Evolutionary conservation across 108 stramenopile species (phyloP), one percentile per base, ranked within the genome.

Genomic region (Stephanodiscus minutulus): DNA sequence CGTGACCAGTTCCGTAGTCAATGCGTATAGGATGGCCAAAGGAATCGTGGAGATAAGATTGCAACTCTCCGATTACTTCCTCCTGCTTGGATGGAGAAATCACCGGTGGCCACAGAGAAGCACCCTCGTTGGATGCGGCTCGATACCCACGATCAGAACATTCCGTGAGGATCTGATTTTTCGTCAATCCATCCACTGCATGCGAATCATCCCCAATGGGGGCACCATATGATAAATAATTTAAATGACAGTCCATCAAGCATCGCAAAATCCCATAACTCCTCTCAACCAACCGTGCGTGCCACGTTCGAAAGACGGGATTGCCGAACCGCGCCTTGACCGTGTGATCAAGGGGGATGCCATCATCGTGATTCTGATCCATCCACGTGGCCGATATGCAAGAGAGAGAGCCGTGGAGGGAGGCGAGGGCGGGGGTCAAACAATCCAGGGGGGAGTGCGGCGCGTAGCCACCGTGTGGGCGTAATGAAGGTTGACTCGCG

Each of bases 1-100:
- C 97, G 69, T 98, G 97, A 13, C 97, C 97, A 24, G 97, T 98
- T 10, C 97, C 97, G 76, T 95, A 98, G 70, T 98, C 97, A 29
- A 97, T 82, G 36, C 96, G 87, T 50, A 82, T 81, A 5, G 90
- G 83, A 74, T 97, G 93, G 11, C 96, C 97, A 81, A 98, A 98
- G 0, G 94, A 80, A 64, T 84, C 82, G 64, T 86, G 82, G 11
- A 98, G 68, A 69, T 98, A 98, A 1, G 92, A 82, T 18, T 67
- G 65, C 28, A 97, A 67, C 70, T 98, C 94, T 2, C 58, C 49
- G 21, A 89, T 84, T 36, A 83, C 73, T 31, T 50, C 68, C 47
- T 88, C 64, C 29, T 88, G 83, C n/a, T 79, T 68, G 7, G 66
- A 36, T 13, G 41, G 17, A 58, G 22, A 12, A 7, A 36, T 46